Base-by-base conservation (phyloP, 140 eudicot genomes). In the Oenanthe javanica region DNA sequence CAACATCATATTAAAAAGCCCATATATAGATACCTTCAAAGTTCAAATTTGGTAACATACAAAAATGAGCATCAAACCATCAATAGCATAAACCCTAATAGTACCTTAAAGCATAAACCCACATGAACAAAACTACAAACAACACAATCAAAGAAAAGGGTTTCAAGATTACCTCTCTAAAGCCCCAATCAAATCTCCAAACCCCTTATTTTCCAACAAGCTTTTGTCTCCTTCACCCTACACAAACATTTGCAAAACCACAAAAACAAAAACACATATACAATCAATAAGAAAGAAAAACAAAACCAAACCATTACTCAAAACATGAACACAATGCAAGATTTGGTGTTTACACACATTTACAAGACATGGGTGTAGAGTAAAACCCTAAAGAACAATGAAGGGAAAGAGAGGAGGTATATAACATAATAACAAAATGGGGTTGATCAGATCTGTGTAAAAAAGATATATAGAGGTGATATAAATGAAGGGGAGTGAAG, bases 11-110 rank as follows among this genome's bases (percentile, higher is more conserved):
- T 4, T 1, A 21, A 55, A 40, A 43, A 72, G 3, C 14, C 31
- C 27, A 7, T 10, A 19, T 14, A 23, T 66, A 36, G 46, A 43
- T 15, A 71, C 70, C n/a, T 61, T 71, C 6, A n/a, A 77, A 77
- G 31, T 9, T 3, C 42, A 21, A 25, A 81, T 73, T 73, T 43
- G 8, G 43, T 15, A 61, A 19, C 3, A 9, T 48, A 21, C 7
- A 40, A 43, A 43, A 43, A 43, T 36, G 40, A 36, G 40, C 40
- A 43, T 43, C 6, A 43, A 43, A 36, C 40, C 46, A 55, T 48
- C 50, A 70, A 42, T 51, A 67, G 49, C 45, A 55, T 19, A 77
- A 84, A 84, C 87, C 87, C 87, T 86, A 83, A 82, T 64, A 64
- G 79, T 84, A 4, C 27, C 38, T 59, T 18, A 16, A 13, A 19